Percentiles rank a stretch among this genome's conserved stretches.
phyloP scores from a whole-genome alignment of 2,329 filamentous ascomycete genomes.

The Pseudocercospora cruenta region DNA sequence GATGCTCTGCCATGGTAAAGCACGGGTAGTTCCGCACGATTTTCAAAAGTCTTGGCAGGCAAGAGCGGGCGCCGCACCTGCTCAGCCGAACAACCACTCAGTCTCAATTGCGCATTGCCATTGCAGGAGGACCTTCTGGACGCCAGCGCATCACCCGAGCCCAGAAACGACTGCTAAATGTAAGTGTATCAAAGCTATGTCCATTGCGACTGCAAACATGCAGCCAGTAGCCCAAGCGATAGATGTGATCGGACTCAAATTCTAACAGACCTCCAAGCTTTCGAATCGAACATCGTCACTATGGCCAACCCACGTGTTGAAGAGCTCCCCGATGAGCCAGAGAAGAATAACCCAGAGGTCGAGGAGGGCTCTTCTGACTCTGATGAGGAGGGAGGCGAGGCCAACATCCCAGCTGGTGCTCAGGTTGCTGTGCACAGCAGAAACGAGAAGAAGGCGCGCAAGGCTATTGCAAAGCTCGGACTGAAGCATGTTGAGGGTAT shows the following conservation, averaged over 20 bases:
- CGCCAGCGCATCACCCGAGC: constrained; percentile 1
- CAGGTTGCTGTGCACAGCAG: constrained; percentile 92
- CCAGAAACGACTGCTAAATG: constrained; percentile 24
- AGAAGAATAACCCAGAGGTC: constrained; percentile 59
- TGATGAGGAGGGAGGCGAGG: constrained; percentile 75
- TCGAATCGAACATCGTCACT: constrained; percentile 21
- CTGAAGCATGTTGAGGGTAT: constrained; percentile 96
- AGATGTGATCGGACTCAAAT: constrained; percentile 1
- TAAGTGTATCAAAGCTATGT: constrained; percentile 12
- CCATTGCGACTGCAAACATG: not conserved
- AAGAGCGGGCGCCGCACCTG: not conserved
- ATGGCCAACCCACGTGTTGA: constrained; percentile 99
- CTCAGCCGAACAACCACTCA: not conserved
- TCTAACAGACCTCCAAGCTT: constrained; percentile 12
- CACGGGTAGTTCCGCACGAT: not conserved
- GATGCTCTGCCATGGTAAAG: not conserved
- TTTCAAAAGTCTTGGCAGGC: not conserved
- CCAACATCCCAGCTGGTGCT: constrained; percentile 78
- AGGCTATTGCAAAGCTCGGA: constrained; percentile 98
- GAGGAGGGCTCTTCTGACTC: constrained; percentile 72
- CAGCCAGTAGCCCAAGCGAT: not conserved
- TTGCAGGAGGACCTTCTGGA: constrained; percentile 27
- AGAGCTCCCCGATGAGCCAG: constrained; percentile 88
- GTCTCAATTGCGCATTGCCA: not conserved
- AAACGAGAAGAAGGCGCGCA: constrained; percentile 99